Base-by-base conservation (phyloP, 306 rosid genomes). In the Medicago ruthenica region DNA sequence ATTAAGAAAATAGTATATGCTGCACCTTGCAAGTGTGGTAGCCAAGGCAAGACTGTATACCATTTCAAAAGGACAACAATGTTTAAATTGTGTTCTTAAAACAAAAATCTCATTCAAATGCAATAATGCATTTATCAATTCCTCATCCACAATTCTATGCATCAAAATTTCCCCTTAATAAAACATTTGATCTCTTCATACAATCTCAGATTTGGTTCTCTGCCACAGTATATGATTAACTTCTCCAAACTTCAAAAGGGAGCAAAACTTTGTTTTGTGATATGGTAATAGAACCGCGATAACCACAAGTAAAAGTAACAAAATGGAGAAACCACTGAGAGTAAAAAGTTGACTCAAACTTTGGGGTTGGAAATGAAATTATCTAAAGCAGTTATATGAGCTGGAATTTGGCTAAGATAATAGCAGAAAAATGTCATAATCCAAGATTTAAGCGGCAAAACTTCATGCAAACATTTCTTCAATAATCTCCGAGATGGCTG, bases 401-500 rank as follows among this genome's bases (percentile, higher is more conserved):
- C 8, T 47, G 18, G 71, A 70, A 37, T 64, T 22, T 59, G 41
- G 16, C 71, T 59, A 69, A 69, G 53, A 58, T 15, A 63, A 70
- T 15, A 44, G 17, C 14, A 41, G 44, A 51, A 4, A 69, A 24
- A 48, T 48, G 16, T 64, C 59, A 12, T 4, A 14, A 70, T 84
- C 63, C 31, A 41, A 6, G 13, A 39, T 27, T 76, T 22, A 8
- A 11, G 75, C 27, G 0, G 6, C 17, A 73, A 69, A 18, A 69
- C 54, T 66, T 92, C 85, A 92, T 67, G 74, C 71, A 3, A 45
- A 61, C 88, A 93, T 71, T 64, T 39, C 69, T 64, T 75, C 70
- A 48, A 89, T 53, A 18, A 93, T 93, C 84, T 84, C 84, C 1
- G 79, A 21, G 11, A 91, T 5, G 7, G 98, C 86, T 31, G 98